Evolutionary conservation across 2,329 filamentous ascomycete genomes (phyloP).

Genomic region (Paecilomyces fulvus): DNA sequence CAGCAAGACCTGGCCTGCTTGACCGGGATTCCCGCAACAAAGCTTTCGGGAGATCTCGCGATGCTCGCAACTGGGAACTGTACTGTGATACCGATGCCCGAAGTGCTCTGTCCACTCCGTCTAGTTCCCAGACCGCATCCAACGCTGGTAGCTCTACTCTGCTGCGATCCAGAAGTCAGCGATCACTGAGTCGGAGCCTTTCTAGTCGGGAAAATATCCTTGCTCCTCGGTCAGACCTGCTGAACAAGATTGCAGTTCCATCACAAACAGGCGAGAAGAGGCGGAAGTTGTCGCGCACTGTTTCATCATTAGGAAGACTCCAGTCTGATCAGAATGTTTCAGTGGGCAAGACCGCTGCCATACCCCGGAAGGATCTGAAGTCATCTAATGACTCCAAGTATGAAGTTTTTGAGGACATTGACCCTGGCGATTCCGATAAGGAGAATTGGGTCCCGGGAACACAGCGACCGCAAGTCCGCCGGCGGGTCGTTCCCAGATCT

Average conservation of each 20-base stretch:
- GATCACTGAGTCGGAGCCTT: slow-evolving; percentile 39
- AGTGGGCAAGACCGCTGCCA: slow-evolving; percentile 30
- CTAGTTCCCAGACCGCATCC: slow-evolving; percentile 62
- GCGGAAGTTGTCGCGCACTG: slow-evolving; percentile 51
- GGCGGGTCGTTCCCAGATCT: slow-evolving; percentile 20
- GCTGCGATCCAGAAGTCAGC: slow-evolving; percentile 60
- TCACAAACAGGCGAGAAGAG: slow-evolving; percentile 44
- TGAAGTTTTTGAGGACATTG: slow-evolving; percentile 26
- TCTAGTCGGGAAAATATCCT: slow-evolving; percentile 47
- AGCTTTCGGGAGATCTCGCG: slow-evolving; percentile 66
- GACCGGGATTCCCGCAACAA: slow-evolving; percentile 34
- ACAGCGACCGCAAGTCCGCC: slow-evolving; percentile 30
- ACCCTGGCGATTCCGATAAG: slow-evolving; percentile 75
- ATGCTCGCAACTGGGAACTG: slow-evolving; percentile 85
- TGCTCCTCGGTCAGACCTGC: slow-evolving; percentile 31
- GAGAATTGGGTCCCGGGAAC: slow-evolving; percentile 69
- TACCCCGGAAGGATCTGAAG: slow-evolving; percentile 19
- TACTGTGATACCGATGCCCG: slow-evolving; percentile 74
- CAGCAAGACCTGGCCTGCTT: slow-evolving; percentile 48
- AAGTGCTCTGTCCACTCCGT: slow-evolving; percentile 70
- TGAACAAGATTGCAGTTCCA: slow-evolving; percentile 46
- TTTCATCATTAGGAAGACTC: slow-evolving; percentile 55
- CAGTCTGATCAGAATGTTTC: slow-evolving; percentile 36
- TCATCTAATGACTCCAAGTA: slow-evolving; percentile 16
- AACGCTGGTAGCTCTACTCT: slow-evolving; percentile 68